phyloP scores from a whole-genome alignment of 495 filamentous ascomycete species.

The Aspergillus baeticus region DNA sequence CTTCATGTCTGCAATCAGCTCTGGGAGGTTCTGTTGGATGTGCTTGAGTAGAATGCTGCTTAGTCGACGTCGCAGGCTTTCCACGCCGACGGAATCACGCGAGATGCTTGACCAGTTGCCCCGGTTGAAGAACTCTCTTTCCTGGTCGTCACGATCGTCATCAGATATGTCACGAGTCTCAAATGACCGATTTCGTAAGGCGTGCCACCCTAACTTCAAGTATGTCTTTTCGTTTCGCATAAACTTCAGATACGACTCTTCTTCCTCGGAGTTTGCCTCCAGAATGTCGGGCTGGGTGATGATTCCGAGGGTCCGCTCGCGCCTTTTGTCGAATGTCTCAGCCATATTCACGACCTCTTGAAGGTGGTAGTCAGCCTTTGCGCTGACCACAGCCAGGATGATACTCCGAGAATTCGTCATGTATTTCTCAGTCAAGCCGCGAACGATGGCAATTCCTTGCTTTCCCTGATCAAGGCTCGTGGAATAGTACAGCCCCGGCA shows the following conservation, averaged over 20 bases:
- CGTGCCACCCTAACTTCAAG: slow-evolving; percentile 69
- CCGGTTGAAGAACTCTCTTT: slow-evolving; percentile 32
- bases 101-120: slow-evolving; percentile 36
- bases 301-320: slow-evolving; percentile 52
- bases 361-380: slow-evolving; percentile 47
- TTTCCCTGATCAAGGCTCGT: slow-evolving; percentile 32
- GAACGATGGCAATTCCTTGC: slow-evolving; percentile 43
- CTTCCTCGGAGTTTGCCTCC: slow-evolving; percentile 29
- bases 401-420: slow-evolving; percentile 57
- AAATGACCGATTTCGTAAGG: slow-evolving; percentile 59
- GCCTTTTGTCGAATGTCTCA: slow-evolving; percentile 36
- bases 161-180: slow-evolving; percentile 30
- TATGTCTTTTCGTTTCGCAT: slow-evolving; percentile 59
- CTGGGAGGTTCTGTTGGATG: slow-evolving; percentile 38
- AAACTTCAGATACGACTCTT: slow-evolving; percentile 52
- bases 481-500: slow-evolving; percentile 59
- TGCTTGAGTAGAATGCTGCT: slow-evolving; percentile 43
- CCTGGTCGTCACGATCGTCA: slow-evolving; percentile 26
- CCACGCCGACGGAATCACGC: slow-evolving; percentile 33
- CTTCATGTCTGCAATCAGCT: slow-evolving; percentile 29
- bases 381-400: slow-evolving; percentile 62
- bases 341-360: slow-evolving; percentile 49
- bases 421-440: slow-evolving; percentile 54
- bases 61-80: slow-evolving; percentile 36
- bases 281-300: slow-evolving; percentile 50